Evolutionary conservation across 179 eudicot species (phyloP).

Genomic region (Beta macrorhiza): DNA sequence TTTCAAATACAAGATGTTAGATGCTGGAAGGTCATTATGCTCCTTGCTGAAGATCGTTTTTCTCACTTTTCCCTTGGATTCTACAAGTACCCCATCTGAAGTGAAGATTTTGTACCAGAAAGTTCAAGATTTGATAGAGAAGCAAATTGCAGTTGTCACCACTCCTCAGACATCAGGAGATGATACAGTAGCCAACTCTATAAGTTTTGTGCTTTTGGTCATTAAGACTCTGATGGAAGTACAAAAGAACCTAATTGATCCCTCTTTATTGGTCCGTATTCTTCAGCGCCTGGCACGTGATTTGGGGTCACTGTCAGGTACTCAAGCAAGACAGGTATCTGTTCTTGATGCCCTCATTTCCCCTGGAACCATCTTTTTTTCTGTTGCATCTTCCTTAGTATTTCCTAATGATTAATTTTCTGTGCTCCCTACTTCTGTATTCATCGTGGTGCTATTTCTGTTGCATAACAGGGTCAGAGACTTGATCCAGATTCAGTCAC

Average conservation of each 20-base stretch:
- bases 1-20: conserved; percentile 86
- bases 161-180: conserved; percentile 81
- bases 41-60: conserved; percentile 93
- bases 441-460: conserved; percentile 15
- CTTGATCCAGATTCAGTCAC: conserved; percentile 83
- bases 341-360: neutral
- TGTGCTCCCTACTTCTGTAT: neutral
- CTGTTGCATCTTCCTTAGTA: neutral
- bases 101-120: conserved; percentile 85
- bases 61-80: conserved; percentile 84
- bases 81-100: conserved; percentile 67
- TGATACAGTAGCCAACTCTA: conserved; percentile 72
- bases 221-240: conserved; percentile 81
- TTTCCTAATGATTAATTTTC: neutral
- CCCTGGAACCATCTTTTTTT: neutral
- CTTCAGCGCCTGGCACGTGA: conserved; percentile 97
- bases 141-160: conserved; percentile 75
- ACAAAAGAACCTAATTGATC: conserved; percentile 73
- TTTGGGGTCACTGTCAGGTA: conserved; percentile 61
- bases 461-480: conserved; percentile 64
- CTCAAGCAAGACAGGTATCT: conserved; percentile 75
- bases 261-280: conserved; percentile 75
- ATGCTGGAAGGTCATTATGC: conserved; percentile 93
- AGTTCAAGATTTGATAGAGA: conserved; percentile 91
- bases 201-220: conserved; percentile 87